Evolutionary conservation across 208 protist genomes (phyloP), one percentile per base, ranked within the genome.

Genomic region (Leishmania martiniquensis): DNA sequence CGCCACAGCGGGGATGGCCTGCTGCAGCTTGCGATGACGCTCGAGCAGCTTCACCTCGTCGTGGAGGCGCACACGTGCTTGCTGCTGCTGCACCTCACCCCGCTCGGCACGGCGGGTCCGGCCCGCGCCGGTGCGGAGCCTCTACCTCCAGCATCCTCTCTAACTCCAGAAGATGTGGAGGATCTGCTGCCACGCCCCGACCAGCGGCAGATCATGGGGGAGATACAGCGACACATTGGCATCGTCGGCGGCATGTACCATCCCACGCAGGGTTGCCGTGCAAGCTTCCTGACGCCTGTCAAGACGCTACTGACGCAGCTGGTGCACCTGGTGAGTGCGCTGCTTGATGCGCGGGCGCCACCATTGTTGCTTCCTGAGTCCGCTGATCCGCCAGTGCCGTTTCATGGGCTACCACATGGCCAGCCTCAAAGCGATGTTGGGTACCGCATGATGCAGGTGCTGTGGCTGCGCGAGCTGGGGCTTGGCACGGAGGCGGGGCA

Each of bases 381-480:
- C 4, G 37, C 29, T 7, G 68, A 63, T 17, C 66, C 77, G n/a
- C 77, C 74, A 0, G 76, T 82, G 67, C 79, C 78, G 22, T 80
- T 81, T 42, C 85, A 91, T 71, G 92, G 89, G 34, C 65, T 96
- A 20, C 92, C 92, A 1, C 34, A 63, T 9, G 80, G 76, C 68
- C 76, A 72, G 22, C 66, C 80, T 29, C 86, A 86, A 25, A 85
- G 78, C 25, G 84, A 78, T 22, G 69, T 89, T 5, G 75, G 82
- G 25, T 93, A 93, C 68, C 86, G 84, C 60, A 83, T 91, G 68
- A 92, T 94, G 88, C 88, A 92, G 76, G 83, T 89, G 66, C 69
- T 93, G 76, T 96, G 92, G 92, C 68, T 93, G 73, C 82, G 77
- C 15, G 92, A 96, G 83, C 77, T 85, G 62, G 92, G 92, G 7